Evolutionary conservation across 1,139 yeast species (phyloP), one percentile per base, ranked within the genome.

Genomic region (Chernovozyma aurita): DNA sequence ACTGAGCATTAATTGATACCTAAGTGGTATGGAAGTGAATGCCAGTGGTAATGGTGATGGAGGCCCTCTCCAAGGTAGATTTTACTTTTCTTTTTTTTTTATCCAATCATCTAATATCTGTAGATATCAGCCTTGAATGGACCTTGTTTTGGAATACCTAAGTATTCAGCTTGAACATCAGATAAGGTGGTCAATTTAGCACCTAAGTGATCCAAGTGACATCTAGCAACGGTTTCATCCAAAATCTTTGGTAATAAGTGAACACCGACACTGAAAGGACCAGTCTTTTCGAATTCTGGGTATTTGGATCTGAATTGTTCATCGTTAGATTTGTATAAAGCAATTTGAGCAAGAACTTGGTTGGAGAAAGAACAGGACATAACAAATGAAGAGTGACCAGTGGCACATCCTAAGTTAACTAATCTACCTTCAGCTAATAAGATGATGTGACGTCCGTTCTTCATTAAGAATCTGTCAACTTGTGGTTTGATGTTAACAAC

Each of bases 361-460:
- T 92, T 92, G 57, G 97, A 87, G 95, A 92, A 92, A 42, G 98
- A 92, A 78, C 98, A 92, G 48, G 97, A 90, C 99, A 92, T 92
- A 64, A 92, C 98, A 65, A 92, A 92, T 37, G 97, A 88, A 43
- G 98, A 85, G 80, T 92, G 99, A 64, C 99, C 99, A 62, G 98
- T 94, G 65, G 98, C 99, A 77, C 98, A 94, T 59, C 99, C 99
- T 69, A 92, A 80, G 90, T 92, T 92, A 67, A 92, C 98, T 63
- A 92, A 84, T 80, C 99, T 90, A 74, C 99, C 99, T 73, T 90
- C 97, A 54, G 99, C 99, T 61, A 92, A 85, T 65, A 92, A 79
- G 73, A 92, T 90, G 62, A 92, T 64, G 78, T 92, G 98, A 67
- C 85, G 87, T 61, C 98, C 98, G 59, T 76, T 76, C 63, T 79